Evolutionary conservation across 208 protist genomes (phyloP).

Genomic region (Trichomonas tenax): DNA sequence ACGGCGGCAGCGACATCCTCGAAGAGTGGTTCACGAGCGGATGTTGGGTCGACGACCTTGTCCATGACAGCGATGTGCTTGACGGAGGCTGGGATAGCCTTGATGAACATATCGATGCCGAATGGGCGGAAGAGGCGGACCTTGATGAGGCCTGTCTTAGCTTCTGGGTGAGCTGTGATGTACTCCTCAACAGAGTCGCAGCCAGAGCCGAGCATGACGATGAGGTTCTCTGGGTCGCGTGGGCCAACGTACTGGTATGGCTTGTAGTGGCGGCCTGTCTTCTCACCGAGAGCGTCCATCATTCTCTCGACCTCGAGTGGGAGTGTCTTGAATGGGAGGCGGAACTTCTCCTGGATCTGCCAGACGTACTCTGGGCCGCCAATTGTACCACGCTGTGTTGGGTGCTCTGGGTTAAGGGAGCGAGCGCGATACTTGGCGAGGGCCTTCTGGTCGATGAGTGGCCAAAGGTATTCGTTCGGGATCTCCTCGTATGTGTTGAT

Average conservation of each 20-base stretch:
- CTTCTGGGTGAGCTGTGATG: constrained; percentile 21
- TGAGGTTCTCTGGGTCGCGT: constrained; percentile 43
- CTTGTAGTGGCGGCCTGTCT: constrained; percentile 47
- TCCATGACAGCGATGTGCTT: constrained; percentile 50
- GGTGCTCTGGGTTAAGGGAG: constrained; percentile 45
- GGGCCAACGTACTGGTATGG: constrained; percentile 48
- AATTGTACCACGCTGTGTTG: constrained; percentile 39
- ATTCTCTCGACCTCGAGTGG: constrained; percentile 38
- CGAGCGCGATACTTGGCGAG: constrained; percentile 25
- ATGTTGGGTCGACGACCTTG: not conserved
- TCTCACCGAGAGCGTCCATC: constrained; percentile 34
- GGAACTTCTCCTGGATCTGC: constrained; percentile 43
- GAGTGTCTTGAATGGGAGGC: constrained; percentile 36
- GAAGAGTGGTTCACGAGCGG: not conserved
- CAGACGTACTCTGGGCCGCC: no score
- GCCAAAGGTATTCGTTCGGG: not conserved
- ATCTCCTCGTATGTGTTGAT: not conserved
- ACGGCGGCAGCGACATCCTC: not conserved
- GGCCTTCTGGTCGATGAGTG: not conserved
- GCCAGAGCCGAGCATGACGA: constrained; percentile 48
- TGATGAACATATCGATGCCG: not conserved
- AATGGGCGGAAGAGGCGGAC: constrained; percentile 53
- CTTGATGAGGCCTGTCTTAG: constrained; percentile 53
- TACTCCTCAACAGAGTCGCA: not conserved
- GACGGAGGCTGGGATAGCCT: constrained; percentile 38